Evolutionary conservation across 2,329 filamentous ascomycete species (phyloP), one percentile per base, ranked within the genome.

Genomic region (Elsinoe australis): DNA sequence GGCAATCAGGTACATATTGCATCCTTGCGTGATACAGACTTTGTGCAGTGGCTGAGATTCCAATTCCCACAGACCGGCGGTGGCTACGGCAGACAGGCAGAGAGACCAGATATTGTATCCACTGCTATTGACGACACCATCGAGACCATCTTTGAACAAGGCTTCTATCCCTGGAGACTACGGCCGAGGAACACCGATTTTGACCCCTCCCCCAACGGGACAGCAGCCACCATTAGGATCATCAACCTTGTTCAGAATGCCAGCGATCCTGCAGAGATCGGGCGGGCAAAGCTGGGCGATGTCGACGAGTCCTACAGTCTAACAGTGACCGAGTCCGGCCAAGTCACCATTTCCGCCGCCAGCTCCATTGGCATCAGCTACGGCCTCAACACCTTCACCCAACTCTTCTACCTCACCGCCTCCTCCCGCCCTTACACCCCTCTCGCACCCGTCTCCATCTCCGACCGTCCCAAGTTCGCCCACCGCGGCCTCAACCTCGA

Each of bases 401-500:
- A 94, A 68, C 75, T 94, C 12, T 92, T 92, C 68, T 90, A 80
- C 67, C 64, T 78, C 61, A 82, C 87, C 65, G 80, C 80, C 31
- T 42, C 49, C 22, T 76, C 75, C 19, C 59, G 66, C 8, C 64
- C 72, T 1, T 94, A 94, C 68, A 87, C 83, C 1, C 74, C 74
- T 1, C 66, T 78, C 29, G 84, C 82, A 1, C 88, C 88, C 0
- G 73, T 94, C 2, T 62, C 68, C 0, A 85, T 94, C 58, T 64
- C 66, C n/a, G 88, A 94, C 64, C 66, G 71, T 47, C 88, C 88
- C 21, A 76, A 77, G 58, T 94, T 86, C 64, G 65, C 73, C 10
- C 85, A 94, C 64, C 81, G 88, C 35, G 87, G 88, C 9, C 65
- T 94, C 47, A 82, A 92, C 57, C 70, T 94, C 56, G 88, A 94